Percentiles rank a stretch among this genome's conserved stretches.
These are phyloP conservation scores for Cytospora chrysosperma DNA, from an alignment of 2,329 filamentous ascomycete genomes.

Conservation along the genomic window DNA sequence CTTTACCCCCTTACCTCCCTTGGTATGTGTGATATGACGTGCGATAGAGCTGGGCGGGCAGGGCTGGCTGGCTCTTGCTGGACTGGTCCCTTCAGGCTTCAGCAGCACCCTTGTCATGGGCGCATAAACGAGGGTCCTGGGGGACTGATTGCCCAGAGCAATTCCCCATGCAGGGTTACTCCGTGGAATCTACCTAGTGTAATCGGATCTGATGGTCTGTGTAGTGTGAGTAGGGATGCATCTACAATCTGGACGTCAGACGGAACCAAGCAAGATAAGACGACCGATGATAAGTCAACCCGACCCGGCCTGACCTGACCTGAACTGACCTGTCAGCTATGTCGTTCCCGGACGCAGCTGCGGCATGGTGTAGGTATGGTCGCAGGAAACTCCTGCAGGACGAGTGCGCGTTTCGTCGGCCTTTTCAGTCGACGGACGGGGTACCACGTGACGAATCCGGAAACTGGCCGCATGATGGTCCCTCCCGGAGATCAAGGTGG, in stretches of 20 bases:
- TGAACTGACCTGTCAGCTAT: background rate
- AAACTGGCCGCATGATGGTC: background rate
- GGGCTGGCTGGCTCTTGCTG: background rate
- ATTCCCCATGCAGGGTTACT: background rate
- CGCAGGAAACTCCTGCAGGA: background rate
- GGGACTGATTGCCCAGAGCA: background rate
- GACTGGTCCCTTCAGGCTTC: no score
- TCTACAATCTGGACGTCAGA: background rate
- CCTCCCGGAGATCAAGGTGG: background rate
- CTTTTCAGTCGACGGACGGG: background rate
- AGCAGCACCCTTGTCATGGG: background rate
- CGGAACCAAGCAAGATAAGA: background rate
- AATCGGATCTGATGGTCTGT: background rate
- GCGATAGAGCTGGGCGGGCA: background rate
- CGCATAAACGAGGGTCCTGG: background rate
- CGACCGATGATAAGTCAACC: background rate
- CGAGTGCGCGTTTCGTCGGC: background rate
- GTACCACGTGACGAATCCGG: background rate
- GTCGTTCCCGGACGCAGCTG: background rate
- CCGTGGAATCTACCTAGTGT: background rate
- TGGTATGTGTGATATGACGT: background rate
- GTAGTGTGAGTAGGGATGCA: background rate
- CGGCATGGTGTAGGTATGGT: background rate
- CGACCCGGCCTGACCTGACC: background rate
- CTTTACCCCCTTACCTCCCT: background rate